A percentile compares a stretch with the other conserved stretches of the same genome.
These are phyloP conservation scores for Sanguinoderma infundibulare DNA, from an alignment of 1,284 basidiomycete species.

Conservation along the genomic window DNA sequence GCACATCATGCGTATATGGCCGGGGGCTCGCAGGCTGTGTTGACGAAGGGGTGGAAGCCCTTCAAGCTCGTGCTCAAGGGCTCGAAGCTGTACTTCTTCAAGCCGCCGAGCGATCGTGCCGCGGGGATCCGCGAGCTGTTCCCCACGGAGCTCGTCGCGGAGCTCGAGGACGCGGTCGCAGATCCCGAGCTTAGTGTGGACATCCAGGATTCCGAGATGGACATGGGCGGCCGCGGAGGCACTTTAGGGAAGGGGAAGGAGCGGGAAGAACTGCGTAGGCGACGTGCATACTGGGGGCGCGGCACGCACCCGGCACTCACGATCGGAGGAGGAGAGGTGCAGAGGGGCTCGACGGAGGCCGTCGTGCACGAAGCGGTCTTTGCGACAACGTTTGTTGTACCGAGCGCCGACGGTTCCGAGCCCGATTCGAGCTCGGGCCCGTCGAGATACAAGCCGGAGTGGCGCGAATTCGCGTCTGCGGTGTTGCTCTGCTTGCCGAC, in stretches of 20 bases:
- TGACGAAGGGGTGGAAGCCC: conserved; percentile 79
- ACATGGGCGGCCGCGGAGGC: conserved; percentile 28
- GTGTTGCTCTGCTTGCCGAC: conserved; percentile 63
- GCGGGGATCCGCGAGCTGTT: conserved; percentile 74
- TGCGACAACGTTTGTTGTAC: conserved; percentile 60
- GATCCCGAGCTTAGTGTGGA: conserved; percentile 30
- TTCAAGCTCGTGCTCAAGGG: conserved; percentile 83
- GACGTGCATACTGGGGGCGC: conserved; percentile 80
- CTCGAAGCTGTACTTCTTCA: conserved; percentile 82
- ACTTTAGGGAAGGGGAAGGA: conserved; percentile 33
- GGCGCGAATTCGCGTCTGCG: conserved; percentile 66
- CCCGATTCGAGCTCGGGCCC: not conserved
- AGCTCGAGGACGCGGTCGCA: conserved; percentile 48
- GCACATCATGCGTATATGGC: conserved; percentile 37
- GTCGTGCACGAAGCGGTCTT: conserved; percentile 81
- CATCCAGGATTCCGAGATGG: conserved; percentile 41
- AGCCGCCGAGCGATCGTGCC: conserved; percentile 71
- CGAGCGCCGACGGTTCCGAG: conserved; percentile 4
- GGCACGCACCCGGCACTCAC: conserved; percentile 74
- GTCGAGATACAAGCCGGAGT: conserved; percentile 35
- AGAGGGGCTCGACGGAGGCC: conserved; percentile 75
- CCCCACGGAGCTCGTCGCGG: conserved; percentile 62
- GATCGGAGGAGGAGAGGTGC: conserved; percentile 48
- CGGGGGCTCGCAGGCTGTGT: conserved; percentile 29
- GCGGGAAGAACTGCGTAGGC: conserved; percentile 52